These are phyloP conservation scores for Corinectria fuckeliana DNA, from an alignment of 2,329 filamentous ascomycete genomes.

Conservation along the genomic window DNA sequence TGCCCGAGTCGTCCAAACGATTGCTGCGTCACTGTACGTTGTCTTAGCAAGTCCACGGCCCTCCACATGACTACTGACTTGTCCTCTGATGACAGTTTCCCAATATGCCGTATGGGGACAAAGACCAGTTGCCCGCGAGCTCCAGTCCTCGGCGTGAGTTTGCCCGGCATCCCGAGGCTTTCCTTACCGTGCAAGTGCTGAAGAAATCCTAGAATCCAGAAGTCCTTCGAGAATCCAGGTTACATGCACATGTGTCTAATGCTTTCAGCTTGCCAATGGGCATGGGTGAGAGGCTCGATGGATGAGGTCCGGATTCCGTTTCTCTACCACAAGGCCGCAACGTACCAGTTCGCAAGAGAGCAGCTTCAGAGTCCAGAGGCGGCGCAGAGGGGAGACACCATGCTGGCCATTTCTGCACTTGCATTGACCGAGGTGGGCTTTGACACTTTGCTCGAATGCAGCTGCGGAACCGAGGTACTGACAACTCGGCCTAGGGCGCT, in stretches of 20 bases:
- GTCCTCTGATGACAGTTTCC: slow-evolving; percentile 42
- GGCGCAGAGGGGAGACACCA: slow-evolving; percentile 49
- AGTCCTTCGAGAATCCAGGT: slow-evolving; percentile 52
- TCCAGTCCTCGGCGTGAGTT: slow-evolving; percentile 41
- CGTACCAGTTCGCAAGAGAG: slow-evolving; percentile 54
- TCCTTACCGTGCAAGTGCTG: slow-evolving; percentile 13
- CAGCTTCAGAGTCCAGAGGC: slow-evolving; percentile 48
- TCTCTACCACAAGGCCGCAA: slow-evolving; percentile 54
- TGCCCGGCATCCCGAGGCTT: slow-evolving; percentile 5
- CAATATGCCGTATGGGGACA: slow-evolving; percentile 51
- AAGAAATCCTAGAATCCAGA: slow-evolving; percentile 45
- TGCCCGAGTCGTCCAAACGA: slow-evolving; percentile 41
- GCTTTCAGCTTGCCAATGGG: slow-evolving; percentile 54
- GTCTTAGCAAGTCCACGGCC: not conserved
- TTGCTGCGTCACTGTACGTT: slow-evolving; percentile 40
- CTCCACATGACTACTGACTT: slow-evolving; percentile 18
- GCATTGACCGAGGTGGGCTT: slow-evolving; percentile 51
- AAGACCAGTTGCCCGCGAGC: slow-evolving; percentile 46
- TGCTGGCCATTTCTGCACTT: slow-evolving; percentile 52
- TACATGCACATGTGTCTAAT: slow-evolving; percentile 54
- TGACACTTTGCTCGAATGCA: slow-evolving; percentile 2
- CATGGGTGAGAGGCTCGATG: slow-evolving; percentile 53
- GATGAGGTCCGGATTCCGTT: slow-evolving; percentile 53
- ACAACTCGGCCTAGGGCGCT: slow-evolving; percentile 44
- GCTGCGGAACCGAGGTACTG: slow-evolving; percentile 5